Base-by-base conservation (phyloP, 2,329 filamentous ascomycete genomes). In the Davidsoniella australis region DNA sequence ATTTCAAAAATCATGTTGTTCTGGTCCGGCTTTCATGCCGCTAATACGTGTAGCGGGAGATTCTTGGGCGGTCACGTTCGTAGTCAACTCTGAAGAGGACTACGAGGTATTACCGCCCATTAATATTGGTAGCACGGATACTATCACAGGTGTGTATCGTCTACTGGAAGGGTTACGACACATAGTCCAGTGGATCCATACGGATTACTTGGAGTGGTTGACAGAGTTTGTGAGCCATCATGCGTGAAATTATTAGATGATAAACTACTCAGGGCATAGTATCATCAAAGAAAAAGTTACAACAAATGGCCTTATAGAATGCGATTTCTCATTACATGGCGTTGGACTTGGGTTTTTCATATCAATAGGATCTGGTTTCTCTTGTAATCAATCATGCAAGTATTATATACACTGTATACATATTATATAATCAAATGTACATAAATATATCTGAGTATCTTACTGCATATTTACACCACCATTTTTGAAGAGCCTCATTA, bases 111-210 rank as follows among this genome's bases (percentile, higher is more conserved):
- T 52, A 23, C 46, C 50, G 23, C 23, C 50, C 1, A 45, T 52
- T 1, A 52, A 49, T 23, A 46, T 52, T 29, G 50, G 50, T 16
- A 52, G 42, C n/a, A 49, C 50, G 12, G 42, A 52, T 24, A 49
- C 50, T 7, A 29, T 52, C 23, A 48, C 46, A n/a, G 50, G 50
- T 16, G 39, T 40, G 7, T 52, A 52, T 36, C 47, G 50, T 33
- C 29, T 52, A 33, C 18, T 52, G 16, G 46, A 52, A 33, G 41
- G 37, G 5, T 17, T 52, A 26, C 46, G 50, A 20, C 23, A 37
- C 17, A 24, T 52, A 16, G 33, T 42, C 8, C 24, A 52, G 7
- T 52, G 50, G 50, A 49, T 49, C 17, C 42, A 33, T 18, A 40
- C 41, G 4, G 50, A 42, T 10, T 52, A 52, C n/a, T 33, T 49